These are phyloP conservation scores for Pichia kudriavzevii DNA, from an alignment of 1,139 yeast genomes.

Conservation along the genomic window DNA sequence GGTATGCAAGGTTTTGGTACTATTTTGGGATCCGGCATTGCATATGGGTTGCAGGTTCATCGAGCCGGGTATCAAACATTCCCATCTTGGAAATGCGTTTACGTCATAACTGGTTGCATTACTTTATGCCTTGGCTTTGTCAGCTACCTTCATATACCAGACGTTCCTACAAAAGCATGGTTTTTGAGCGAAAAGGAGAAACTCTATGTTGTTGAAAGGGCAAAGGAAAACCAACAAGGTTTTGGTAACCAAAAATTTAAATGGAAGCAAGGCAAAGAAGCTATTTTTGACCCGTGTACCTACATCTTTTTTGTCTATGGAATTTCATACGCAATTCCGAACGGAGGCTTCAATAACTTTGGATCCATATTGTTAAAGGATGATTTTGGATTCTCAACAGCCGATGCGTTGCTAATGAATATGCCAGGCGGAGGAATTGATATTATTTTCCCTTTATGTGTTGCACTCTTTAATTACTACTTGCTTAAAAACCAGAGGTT, in stretches of 20 bases:
- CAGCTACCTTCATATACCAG: conserved; percentile 33
- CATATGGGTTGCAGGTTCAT: conserved; percentile 38
- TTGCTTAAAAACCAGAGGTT: conserved; percentile 16
- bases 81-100: conserved; percentile 16
- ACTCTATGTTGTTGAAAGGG: conserved; percentile 28
- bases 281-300: conserved; percentile 24
- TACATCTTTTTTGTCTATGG: conserved; percentile 27
- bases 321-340: conserved; percentile 31
- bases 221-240: conserved; percentile 31
- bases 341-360: conserved; percentile 31
- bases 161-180: conserved; percentile 40
- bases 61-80: conserved; percentile 22
- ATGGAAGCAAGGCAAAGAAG: conserved; percentile 26
- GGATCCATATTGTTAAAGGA: conserved; percentile 33
- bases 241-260: conserved; percentile 35
- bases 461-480: conserved; percentile 31
- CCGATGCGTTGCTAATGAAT: conserved; percentile 28
- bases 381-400: conserved; percentile 27
- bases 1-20: conserved; percentile 50
- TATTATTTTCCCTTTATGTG: conserved; percentile 24
- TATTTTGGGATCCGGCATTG: conserved; percentile 44
- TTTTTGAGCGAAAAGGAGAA: conserved; percentile 31
- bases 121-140: conserved; percentile 12
- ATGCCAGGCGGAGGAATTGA: conserved; percentile 33
- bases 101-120: conserved; percentile 18